phyloP scores from a whole-genome alignment of 768 basidiomycete species.

The Coprinopsis marcescibilis region DNA sequence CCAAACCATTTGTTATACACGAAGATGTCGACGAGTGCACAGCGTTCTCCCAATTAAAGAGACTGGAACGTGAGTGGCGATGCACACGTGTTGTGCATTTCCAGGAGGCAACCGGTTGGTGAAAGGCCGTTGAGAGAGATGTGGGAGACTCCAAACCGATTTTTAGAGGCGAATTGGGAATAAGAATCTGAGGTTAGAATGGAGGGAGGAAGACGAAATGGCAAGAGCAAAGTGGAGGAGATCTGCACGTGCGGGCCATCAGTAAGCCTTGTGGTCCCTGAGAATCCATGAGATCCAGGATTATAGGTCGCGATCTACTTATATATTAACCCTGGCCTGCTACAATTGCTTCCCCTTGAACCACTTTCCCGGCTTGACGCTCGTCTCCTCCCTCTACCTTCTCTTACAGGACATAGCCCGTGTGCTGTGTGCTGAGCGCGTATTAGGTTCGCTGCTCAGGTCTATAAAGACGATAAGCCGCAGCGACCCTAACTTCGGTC shows the following conservation, averaged over 20 bases:
- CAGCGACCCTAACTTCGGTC: too few species aligned
- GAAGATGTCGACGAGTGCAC: not conserved
- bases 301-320: too few species aligned
- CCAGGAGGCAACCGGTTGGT: not conserved
- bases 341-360: not conserved
- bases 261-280: too few species aligned
- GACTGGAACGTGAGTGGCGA: constrained; percentile 4
- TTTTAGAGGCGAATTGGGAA: not conserved
- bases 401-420: not conserved
- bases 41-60: not conserved
- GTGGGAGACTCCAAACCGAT: not conserved
- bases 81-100: constrained; percentile 6
- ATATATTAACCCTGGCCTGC: constrained; percentile 1
- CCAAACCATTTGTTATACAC: too few species aligned
- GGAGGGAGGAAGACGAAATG: not conserved
- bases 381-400: not conserved
- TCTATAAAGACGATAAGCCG: too few species aligned
- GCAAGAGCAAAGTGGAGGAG: too few species aligned
- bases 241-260: too few species aligned
- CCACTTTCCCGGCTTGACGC: not conserved
- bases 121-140: not conserved
- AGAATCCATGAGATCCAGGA: not conserved
- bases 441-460: too few species aligned
- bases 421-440: too few species aligned
- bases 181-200: not conserved